Base-by-base conservation (phyloP, 2,329 filamentous ascomycete genomes). In the Nectriaceae sp. region DNA sequence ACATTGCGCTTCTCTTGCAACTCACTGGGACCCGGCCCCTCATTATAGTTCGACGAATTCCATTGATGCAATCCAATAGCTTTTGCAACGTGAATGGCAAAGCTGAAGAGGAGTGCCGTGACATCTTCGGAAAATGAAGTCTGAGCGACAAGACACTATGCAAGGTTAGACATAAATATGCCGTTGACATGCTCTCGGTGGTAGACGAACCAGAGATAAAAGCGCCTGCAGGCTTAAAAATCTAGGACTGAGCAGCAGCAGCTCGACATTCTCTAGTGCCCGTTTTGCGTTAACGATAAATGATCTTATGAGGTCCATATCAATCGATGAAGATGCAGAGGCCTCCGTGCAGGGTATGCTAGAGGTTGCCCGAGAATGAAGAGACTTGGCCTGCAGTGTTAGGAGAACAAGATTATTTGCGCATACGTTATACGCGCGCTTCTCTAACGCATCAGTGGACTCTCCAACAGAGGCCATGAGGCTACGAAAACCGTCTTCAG, bases 221-320 rank as follows among this genome's bases (percentile, higher is more conserved):
- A 50, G 19, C 2, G 40, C 44, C 19, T 47, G 48, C 6, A 50
- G 24, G 16, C 36, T 44, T 3, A 50, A 11, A 8, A 50, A 36
- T 10, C 44, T 50, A 0, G 48, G 48, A 13, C 24, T 37, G 22
- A 47, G 44, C 11, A 50, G 29, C 5, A 50, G 19, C 6, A 50
- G 41, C 33, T 50, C 44, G 2, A 47, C 40, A 26, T 50, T 50
- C 37, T 47, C 44, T 22, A 50, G 16, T 5, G 48, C 44, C 18
- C 44, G 40, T 16, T 50, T 50, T 13, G 48, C 48, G 15, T 50
- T 50, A 4, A 26, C 5, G 15, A 50, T 50, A 18, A 50, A 50
- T 11, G 42, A 47, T 21, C 10, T 43, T 13, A 43, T 37, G 52
- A 59, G 26, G 52, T 50, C 48, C 15, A 21, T 31, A 11, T 50